Percentiles rank a stretch among this genome's conserved stretches.
Conservation (phyloP, 345 rosid genomes). For the Aethionema arabicum region DNA sequence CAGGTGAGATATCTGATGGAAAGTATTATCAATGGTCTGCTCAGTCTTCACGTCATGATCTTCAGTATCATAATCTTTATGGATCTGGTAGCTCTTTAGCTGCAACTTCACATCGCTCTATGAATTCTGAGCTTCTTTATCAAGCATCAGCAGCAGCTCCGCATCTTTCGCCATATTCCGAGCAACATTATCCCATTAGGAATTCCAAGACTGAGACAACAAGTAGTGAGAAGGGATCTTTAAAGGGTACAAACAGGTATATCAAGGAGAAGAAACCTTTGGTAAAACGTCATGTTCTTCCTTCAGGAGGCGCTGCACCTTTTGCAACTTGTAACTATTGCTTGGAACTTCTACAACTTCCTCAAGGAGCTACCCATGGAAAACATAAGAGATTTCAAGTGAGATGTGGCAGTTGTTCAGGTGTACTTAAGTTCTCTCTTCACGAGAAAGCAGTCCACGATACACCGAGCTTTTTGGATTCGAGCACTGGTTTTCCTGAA, state of each 20-base stretch:
- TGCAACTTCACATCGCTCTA: conserved; percentile 46
- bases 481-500: conserved; percentile 15
- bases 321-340: conserved; percentile 62
- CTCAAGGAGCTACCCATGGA: conserved; percentile 62
- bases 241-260: conserved; percentile 34
- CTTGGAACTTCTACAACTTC: conserved; percentile 56
- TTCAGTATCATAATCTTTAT: conserved; percentile 34
- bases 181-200: conserved; percentile 15
- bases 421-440: conserved; percentile 56
- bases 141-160: conserved; percentile 41
- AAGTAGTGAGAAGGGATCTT: conserved; percentile 46
- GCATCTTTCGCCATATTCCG: conserved; percentile 30
- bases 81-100: conserved; percentile 46
- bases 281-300: conserved; percentile 59
- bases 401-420: conserved; percentile 73
- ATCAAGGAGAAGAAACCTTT: conserved; percentile 41
- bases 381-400: conserved; percentile 56
- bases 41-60: conserved; percentile 38
- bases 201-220: conserved; percentile 40
- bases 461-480: conserved; percentile 24
- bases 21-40: conserved; percentile 39
- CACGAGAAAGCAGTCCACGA: conserved; percentile 36
- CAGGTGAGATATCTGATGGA: conserved; percentile 44
- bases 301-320: conserved; percentile 83
- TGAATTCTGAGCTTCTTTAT: conserved; percentile 32